A percentile compares a stretch with the other conserved stretches of the same genome.
Evolutionary conservation across 2,329 filamentous ascomycete species (phyloP).

Genomic region (Fusarium odoratissimum): DNA sequence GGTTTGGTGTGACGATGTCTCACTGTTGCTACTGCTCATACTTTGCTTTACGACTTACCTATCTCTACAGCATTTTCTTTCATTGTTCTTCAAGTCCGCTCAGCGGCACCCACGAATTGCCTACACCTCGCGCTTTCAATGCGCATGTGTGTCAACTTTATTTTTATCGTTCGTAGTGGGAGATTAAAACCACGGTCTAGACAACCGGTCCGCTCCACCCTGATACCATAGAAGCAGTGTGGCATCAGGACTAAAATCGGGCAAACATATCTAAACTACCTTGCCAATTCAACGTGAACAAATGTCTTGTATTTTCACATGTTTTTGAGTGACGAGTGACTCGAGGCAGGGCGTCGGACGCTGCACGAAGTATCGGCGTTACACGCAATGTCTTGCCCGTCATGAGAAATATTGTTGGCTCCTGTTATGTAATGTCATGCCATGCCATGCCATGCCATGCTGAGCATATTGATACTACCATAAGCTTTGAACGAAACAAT

Average conservation of each 20-base stretch:
- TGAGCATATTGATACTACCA: background rate
- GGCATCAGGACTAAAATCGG: slow-evolving; percentile 72
- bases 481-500: background rate
- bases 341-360: background rate
- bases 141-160: slow-evolving; percentile 69
- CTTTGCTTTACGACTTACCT: slow-evolving; percentile 1
- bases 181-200: slow-evolving; percentile 72
- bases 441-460: slow-evolving; percentile 3
- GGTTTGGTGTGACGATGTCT: slow-evolving; percentile 21
- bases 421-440: background rate
- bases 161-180: slow-evolving; percentile 68
- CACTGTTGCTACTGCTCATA: slow-evolving; percentile 24
- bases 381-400: slow-evolving; percentile 16
- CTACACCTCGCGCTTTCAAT: slow-evolving; percentile 70
- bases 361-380: background rate
- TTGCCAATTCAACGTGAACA: background rate
- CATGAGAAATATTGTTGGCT: background rate
- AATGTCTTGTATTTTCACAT: slow-evolving; percentile 10
- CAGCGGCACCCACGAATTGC: slow-evolving; percentile 65
- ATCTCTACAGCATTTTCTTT: background rate
- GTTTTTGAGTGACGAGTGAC: slow-evolving; percentile 5
- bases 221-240: slow-evolving; percentile 67
- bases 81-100: slow-evolving; percentile 31
- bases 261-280: slow-evolving; percentile 54
- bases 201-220: slow-evolving; percentile 76